Evolutionary conservation across 2,329 filamentous ascomycete species (phyloP), one percentile per base, ranked within the genome.

Genomic region (Massarina eburnea): DNA sequence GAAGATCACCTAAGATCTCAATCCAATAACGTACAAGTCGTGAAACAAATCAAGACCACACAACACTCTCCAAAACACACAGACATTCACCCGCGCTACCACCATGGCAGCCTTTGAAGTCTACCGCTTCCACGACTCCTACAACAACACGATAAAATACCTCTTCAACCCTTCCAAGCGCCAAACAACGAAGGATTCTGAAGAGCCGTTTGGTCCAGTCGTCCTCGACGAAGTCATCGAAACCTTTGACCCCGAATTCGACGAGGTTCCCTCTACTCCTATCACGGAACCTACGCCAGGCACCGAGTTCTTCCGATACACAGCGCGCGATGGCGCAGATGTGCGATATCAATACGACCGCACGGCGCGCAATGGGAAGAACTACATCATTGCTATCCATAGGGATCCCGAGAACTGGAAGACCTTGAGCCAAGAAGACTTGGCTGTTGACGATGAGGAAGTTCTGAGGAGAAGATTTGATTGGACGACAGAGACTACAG

Each of bases 121-220:
- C 9, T 44, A 34, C 20, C n/a, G 10, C 14, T 44, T 39, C 42
- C 26, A 32, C 42, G 35, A 39, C 27, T 1, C 42, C 18, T 10
- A 29, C 35, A 30, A 39, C 14, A 44, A 44, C 42, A 44, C 42
- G 8, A 44, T 44, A 24, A 33, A 18, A 12, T 44, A 44, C 20
- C 42, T 44, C 42, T 44, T 44, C 35, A 44, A 44, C 27, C 42
- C 42, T 7, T 38, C 34, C 35, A 39, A 44, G 35, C 42, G 42
- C 19, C 34, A 39, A 21, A 33, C 27, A 19, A 35, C n/a, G n/a
- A n/a, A n/a, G n/a, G n/a, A n/a, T n/a, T n/a, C 22, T 17, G 39
- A 35, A 8, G 42, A 44, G 8, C 19, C 19, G n/a, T 12, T 15
- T 32, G 42, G 42, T 5, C 42, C 42, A 4, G 27, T 27, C 14